Conservation (phyloP, 768 basidiomycete species). For the Lentinula boryana region DNA sequence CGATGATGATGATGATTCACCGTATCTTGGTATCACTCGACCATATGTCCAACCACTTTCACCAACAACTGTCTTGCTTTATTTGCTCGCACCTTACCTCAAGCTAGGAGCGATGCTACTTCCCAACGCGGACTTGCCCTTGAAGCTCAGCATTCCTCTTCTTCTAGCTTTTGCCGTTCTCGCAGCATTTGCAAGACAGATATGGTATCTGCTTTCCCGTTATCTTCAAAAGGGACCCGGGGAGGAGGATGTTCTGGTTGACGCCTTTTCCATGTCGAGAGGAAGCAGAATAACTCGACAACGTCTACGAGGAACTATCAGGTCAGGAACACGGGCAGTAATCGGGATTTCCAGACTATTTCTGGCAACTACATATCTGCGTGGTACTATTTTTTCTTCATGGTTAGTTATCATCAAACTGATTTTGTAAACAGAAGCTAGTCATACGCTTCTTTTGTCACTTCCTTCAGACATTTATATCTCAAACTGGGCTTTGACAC, state of each 20-base stretch:
- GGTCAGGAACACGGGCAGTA: slow-evolving; percentile 35
- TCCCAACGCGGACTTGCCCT: slow-evolving; percentile 39
- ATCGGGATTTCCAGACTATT: slow-evolving; percentile 43
- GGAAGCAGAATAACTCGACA: slow-evolving; percentile 44
- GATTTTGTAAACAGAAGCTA: slow-evolving; percentile 36
- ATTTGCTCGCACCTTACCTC: slow-evolving; percentile 63
- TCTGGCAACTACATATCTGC: slow-evolving; percentile 57
- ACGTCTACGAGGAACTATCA: slow-evolving; percentile 34
- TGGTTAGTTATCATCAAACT: neutral
- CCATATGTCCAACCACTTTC: slow-evolving; percentile 46
- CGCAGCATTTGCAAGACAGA: slow-evolving; percentile 55
- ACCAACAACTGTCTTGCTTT: slow-evolving; percentile 55
- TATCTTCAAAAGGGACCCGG: slow-evolving; percentile 57
- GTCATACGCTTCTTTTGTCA: slow-evolving; percentile 44
- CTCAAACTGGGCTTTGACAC: slow-evolving; percentile 34
- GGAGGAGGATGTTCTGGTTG: slow-evolving; percentile 58
- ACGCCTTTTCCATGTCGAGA: slow-evolving; percentile 41
- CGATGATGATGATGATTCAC: slow-evolving; percentile 43
- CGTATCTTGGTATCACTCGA: slow-evolving; percentile 39
- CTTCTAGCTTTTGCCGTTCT: slow-evolving; percentile 50
- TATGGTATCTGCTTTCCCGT: slow-evolving; percentile 75
- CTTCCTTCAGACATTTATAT: slow-evolving; percentile 29
- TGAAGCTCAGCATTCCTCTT: slow-evolving; percentile 43
- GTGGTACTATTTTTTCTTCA: slow-evolving; percentile 33
- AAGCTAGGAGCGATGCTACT: slow-evolving; percentile 66